Conservation (phyloP, 2,329 filamentous ascomycete species). For the Penicillium sp. region DNA sequence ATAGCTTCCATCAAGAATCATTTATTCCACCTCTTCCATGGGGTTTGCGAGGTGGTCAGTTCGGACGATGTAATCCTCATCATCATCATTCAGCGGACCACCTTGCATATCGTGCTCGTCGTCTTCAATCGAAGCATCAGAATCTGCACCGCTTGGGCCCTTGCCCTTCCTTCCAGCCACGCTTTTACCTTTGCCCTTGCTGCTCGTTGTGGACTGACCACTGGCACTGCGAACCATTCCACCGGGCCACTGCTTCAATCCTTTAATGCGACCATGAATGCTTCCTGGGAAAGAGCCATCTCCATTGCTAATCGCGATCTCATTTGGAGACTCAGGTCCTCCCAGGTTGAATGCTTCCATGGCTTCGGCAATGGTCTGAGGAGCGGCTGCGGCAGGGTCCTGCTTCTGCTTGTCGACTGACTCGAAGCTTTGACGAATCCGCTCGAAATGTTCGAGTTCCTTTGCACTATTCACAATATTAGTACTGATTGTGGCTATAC, state of each 20-base stretch:
- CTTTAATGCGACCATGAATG: constrained; percentile 30
- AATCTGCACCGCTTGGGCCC: background rate
- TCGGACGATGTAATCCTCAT: constrained; percentile 40
- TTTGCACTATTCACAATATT: constrained; percentile 63
- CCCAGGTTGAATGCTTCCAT: constrained; percentile 37
- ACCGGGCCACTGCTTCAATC: constrained; percentile 33
- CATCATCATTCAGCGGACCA: constrained; percentile 29
- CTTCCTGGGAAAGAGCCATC: constrained; percentile 17
- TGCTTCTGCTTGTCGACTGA: constrained; percentile 50
- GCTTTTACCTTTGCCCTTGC: constrained; percentile 3
- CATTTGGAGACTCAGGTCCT: constrained; percentile 9
- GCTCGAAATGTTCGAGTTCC: constrained; percentile 87
- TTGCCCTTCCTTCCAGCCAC: background rate
- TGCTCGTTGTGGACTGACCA: constrained; percentile 8
- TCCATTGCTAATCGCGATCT: constrained; percentile 29
- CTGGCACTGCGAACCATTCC: constrained; percentile 27
- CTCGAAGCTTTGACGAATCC: constrained; percentile 81
- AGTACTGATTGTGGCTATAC: constrained; percentile 18
- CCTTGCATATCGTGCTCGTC: constrained; percentile 27
- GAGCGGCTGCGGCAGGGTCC: constrained; percentile 21
- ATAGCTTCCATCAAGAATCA: background rate
- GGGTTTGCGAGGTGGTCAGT: constrained; percentile 37
- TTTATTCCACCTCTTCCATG: constrained; percentile 21
- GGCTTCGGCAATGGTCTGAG: constrained; percentile 40
- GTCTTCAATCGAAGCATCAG: constrained; percentile 25